These are phyloP conservation scores for Paspalum vaginatum DNA, from an alignment of 176 grass and related monocot genomes.

Conservation along the genomic window DNA sequence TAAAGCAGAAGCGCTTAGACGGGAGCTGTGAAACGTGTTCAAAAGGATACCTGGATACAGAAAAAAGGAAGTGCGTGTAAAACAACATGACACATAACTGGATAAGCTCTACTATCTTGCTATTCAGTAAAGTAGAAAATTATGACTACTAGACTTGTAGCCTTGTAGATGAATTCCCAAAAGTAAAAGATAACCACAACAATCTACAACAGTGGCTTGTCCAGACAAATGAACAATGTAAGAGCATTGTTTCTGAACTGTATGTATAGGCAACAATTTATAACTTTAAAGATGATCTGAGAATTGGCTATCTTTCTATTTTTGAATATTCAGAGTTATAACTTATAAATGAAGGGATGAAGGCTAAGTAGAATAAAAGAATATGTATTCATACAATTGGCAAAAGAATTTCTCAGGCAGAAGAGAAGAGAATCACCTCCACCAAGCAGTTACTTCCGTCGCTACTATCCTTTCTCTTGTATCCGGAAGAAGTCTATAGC, in stretches of 20 bases:
- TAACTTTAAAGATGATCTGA: neutral
- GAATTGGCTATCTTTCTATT: neutral
- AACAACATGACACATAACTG: neutral
- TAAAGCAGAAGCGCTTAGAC: conserved; percentile 81
- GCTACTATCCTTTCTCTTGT: conserved; percentile 93
- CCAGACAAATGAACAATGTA: neutral
- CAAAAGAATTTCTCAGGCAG: neutral
- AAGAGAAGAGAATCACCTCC: conserved; percentile 57
- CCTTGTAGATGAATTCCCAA: neutral
- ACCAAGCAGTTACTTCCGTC: conserved; percentile 92
- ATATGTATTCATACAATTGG: neutral
- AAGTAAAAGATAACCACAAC: neutral
- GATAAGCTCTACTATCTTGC: neutral
- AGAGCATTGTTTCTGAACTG: neutral
- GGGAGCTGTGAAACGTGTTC: conserved; percentile 66
- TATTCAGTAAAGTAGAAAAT: conserved; percentile 14
- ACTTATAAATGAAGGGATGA: too few species aligned
- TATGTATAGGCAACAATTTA: neutral
- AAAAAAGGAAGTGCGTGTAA: neutral
- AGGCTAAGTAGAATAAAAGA: neutral
- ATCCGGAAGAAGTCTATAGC: conserved; percentile 84
- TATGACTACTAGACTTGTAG: neutral
- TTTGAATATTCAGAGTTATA: neutral
- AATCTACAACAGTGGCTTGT: neutral
- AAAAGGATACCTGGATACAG: conserved; percentile 70